Conservation (phyloP, 495 filamentous ascomycete genomes). For the Podospora didyma region DNA sequence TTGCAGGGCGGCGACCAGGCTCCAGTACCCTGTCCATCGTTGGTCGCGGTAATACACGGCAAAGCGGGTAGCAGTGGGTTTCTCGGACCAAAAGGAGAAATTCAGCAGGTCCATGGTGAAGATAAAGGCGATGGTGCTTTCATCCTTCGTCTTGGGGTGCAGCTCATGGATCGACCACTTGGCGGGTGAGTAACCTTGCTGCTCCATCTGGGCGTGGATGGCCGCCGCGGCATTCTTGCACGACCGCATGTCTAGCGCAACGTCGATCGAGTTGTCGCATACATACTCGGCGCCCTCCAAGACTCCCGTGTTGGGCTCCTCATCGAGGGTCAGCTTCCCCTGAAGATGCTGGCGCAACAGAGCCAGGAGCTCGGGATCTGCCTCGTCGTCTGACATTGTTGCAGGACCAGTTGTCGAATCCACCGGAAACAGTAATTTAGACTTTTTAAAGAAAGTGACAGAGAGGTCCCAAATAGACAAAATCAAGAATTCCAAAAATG, state of each 20-base stretch:
- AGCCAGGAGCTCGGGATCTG: conserved; percentile 80
- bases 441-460: background rate
- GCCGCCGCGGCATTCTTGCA: conserved; percentile 75
- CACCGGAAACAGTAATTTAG: no score
- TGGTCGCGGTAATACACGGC: conserved; percentile 73
- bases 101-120: conserved; percentile 97
- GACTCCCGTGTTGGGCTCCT: conserved; percentile 72
- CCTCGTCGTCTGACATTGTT: conserved; percentile 82
- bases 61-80: conserved; percentile 61
- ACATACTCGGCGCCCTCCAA: conserved; percentile 79
- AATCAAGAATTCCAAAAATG: background rate
- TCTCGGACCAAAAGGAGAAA: conserved; percentile 91
- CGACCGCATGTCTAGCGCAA: conserved; percentile 72
- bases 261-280: conserved; percentile 90
- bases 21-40: conserved; percentile 93
- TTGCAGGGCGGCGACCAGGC: conserved; percentile 79
- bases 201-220: conserved; percentile 77
- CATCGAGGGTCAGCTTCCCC: conserved; percentile 41
- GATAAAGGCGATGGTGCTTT: conserved; percentile 79
- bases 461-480: background rate
- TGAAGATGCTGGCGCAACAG: conserved; percentile 79
- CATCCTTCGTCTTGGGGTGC: conserved; percentile 78
- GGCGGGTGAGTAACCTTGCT: conserved; percentile 75
- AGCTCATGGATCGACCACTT: conserved; percentile 86
- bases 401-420: no score